Conservation (phyloP, 2,329 filamentous ascomycete species). For the Hypoxylon sp. region DNA sequence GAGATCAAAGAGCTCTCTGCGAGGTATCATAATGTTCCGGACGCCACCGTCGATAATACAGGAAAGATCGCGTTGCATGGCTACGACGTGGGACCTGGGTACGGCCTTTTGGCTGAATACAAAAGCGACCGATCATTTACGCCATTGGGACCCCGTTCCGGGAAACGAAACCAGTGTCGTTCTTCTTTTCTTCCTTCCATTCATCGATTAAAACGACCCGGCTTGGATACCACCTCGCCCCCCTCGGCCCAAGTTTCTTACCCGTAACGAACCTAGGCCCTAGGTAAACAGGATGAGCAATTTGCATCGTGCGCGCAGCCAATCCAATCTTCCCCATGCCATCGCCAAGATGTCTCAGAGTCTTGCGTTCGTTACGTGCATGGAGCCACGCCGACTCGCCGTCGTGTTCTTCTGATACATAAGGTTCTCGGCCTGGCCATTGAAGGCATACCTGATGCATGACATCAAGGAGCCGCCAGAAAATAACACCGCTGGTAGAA, state of each 20-base stretch:
- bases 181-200: no score
- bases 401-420: background rate
- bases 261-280: background rate
- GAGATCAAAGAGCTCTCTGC: slow-evolving; percentile 1
- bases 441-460: slow-evolving; percentile 1
- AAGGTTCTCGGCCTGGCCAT: background rate
- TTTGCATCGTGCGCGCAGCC: background rate
- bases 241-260: background rate
- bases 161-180: background rate
- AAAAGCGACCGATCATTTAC: slow-evolving; percentile 27
- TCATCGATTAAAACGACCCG: slow-evolving; percentile 3
- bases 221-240: slow-evolving; percentile 6
- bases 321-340: slow-evolving; percentile 1
- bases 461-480: no score
- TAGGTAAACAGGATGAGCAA: background rate
- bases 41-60: background rate
- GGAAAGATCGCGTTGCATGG: slow-evolving; percentile 10
- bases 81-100: slow-evolving; percentile 17
- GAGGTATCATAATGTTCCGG: slow-evolving; percentile 2
- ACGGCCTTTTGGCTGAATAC: slow-evolving; percentile 29
- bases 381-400: background rate
- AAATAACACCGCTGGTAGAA: no score
- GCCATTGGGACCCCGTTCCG: slow-evolving; percentile 16
- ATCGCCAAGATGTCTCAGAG: slow-evolving; percentile 15
- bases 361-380: background rate